Base-by-base conservation (phyloP, 805 yeast genomes). In the Candida sanyiensis region DNA sequence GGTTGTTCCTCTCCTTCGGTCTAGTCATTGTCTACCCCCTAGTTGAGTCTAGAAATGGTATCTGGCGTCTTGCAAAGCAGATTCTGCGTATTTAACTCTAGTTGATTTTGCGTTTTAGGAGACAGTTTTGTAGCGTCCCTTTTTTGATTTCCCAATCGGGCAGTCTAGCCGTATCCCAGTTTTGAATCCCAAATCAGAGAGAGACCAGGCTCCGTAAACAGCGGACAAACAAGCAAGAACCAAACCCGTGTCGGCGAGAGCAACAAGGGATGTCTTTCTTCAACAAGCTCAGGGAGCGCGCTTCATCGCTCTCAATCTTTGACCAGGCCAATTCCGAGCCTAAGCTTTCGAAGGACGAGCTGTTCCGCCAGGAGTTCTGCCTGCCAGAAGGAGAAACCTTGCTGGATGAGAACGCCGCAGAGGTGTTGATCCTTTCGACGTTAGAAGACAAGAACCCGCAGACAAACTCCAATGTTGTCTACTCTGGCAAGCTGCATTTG, bases 371-470 rank as follows among this genome's bases (percentile, higher is more conserved):
- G 20, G 80, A 79, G 41, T 83, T 77, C 65, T 69, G 70, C 15
- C 66, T 93, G 3, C 97, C 97, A 0, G 76, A 72, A 21, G 70
- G 70, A 1, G 95, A 90, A 54, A 55, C 64, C 2, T 69, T 87
- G 11, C 51, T 83, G 39, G 80, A 74, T 42, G 84, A 82, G 48
- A 72, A 75, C 7, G 72, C 79, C 10, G 89, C 83, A 0, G 95
- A 87, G 52, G 55, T 80, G 34, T 67, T 59, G 6, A 53, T 64
- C 33, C 51, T 58, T 1, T 55, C 60, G 19, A 45, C 53, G 0
- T 41, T 46, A 23, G 53, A 54, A 7, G 38, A 35, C 9, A 47
- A 43, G 13, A 50, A 44, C 9, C 37, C 44, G 28, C 40, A 33
- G 19, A 39, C 33, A 19, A 37, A 33, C 13, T 42, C 58, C 8